These are phyloP conservation scores for Nemania serpens DNA, from an alignment of 2,329 filamentous ascomycete species.

Conservation along the genomic window DNA sequence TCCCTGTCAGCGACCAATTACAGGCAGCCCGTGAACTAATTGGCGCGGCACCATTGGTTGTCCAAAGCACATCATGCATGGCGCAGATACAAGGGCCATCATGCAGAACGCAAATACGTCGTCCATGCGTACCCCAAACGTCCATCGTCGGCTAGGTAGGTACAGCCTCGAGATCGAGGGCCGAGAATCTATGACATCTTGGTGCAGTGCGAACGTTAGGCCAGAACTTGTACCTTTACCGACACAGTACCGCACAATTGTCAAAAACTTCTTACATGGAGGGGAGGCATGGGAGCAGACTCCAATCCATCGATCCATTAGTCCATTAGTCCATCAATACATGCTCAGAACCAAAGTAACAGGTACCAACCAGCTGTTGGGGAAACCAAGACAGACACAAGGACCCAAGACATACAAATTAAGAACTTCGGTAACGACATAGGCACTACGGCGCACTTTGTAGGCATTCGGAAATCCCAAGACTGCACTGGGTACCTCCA, in stretches of 20 bases:
- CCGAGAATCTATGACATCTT: constrained; percentile 22
- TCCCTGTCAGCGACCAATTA: constrained; percentile 12
- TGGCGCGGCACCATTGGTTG: constrained; percentile 21
- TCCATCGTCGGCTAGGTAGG: constrained; percentile 16
- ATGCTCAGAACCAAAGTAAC: constrained; percentile 10
- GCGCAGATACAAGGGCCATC: constrained; percentile 11
- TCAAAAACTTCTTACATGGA: constrained; percentile 13
- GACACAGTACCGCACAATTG: constrained; percentile 10
- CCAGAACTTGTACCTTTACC: constrained; percentile 20
- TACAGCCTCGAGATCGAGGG: constrained; percentile 10
- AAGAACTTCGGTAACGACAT: neutral
- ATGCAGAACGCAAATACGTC: constrained; percentile 24
- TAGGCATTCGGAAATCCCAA: no score
- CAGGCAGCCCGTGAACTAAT: constrained; percentile 14
- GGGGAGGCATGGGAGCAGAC: constrained; percentile 13
- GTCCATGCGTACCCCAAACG: constrained; percentile 23
- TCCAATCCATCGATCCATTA: neutral
- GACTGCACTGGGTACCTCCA: no score
- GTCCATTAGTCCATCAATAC: no score
- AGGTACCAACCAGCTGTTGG: constrained; percentile 14
- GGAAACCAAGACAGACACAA: constrained; percentile 10
- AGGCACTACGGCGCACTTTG: no score
- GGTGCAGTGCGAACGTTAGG: constrained; percentile 1
- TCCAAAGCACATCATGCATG: constrained; percentile 16
- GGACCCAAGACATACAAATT: constrained; percentile 23